Base-by-base conservation (phyloP, 441 rosid species). In the Populus trichocarpa region DNA sequence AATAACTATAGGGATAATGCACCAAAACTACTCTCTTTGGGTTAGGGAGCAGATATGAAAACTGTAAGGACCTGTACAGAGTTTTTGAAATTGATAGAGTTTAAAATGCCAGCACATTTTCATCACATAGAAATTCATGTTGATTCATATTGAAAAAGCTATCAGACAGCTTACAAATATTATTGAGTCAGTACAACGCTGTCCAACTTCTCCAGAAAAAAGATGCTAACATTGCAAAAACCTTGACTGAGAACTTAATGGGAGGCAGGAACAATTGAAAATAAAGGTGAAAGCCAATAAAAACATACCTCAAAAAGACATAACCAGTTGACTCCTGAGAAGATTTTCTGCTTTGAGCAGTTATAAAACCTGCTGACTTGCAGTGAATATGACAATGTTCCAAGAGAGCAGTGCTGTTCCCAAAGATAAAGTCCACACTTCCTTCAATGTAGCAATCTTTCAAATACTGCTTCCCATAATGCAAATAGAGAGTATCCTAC, bases 321-420 rank as follows among this genome's bases (percentile, higher is more conserved):
- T 92, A 96, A 81, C 98, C 99, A 74, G 98, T 94, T 23, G 88
- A 82, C 81, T 96, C 98, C 79, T 93, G 97, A 76, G 98, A 94
- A 71, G 99, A 82, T 86, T 96, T 96, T 35, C 98, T 89, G 90
- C 98, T 89, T 67, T 96, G 99, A 65, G 98, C 98, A 66, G 98
- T 95, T 72, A 97, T 84, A 80, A 74, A 95, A 77, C 98, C 98
- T 20, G 84, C 88, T 28, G 98, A 83, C 84, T 95, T 97, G 94
- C 98, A 97, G 80, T 97, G 92, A 74, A 97, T 91, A 82, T 97
- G 99, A 76, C 99, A 95, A 53, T 94, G 93, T 91, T 96, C 99
- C 83, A 96, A 85, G 26, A 94, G 91, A 9, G 98, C 94, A 0
- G 97, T 94, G 80, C 97, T 96, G 75, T 96, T 96, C 77, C 98